phyloP scores from a whole-genome alignment of 2,329 filamentous ascomycete species.

The Neurospora crassa region DNA sequence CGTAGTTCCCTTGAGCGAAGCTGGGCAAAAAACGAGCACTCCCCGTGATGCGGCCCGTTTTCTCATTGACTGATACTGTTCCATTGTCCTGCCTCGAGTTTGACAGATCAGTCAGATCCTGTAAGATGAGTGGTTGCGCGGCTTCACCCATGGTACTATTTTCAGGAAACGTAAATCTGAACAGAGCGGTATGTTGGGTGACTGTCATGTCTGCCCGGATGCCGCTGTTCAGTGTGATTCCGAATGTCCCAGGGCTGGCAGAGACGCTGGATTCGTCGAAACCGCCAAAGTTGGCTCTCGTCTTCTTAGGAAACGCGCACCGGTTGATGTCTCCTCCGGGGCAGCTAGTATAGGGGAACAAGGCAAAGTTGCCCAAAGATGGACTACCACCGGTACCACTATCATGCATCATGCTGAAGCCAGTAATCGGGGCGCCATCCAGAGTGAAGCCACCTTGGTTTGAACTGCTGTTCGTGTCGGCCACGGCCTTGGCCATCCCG shows the following conservation, averaged over 20 bases:
- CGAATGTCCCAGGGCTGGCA: conserved; percentile 57
- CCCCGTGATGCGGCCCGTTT: conserved; percentile 53
- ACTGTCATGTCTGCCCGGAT: conserved; percentile 59
- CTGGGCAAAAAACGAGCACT: conserved; percentile 52
- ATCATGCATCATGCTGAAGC: conserved; percentile 50
- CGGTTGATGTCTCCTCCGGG: conserved; percentile 49
- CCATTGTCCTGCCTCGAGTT: conserved; percentile 50
- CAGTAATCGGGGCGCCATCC: conserved; percentile 38
- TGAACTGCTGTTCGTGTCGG: conserved; percentile 42
- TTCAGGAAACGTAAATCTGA: conserved; percentile 53
- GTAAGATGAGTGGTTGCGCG: conserved; percentile 50
- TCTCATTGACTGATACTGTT: conserved; percentile 42
- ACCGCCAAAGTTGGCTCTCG: conserved; percentile 27
- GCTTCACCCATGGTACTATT: conserved; percentile 24
- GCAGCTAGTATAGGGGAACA: conserved; percentile 59
- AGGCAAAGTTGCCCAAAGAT: conserved; percentile 63
- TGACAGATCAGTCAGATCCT: conserved; percentile 56
- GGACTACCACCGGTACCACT: conserved; percentile 48
- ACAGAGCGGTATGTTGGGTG: conserved; percentile 55
- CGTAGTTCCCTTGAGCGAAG: conserved; percentile 54
- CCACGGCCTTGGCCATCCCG: conserved; percentile 47
- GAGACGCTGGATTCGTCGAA: conserved; percentile 42
- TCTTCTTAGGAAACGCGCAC: conserved; percentile 48
- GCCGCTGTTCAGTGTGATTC: conserved; percentile 46
- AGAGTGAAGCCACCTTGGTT: conserved; percentile 50